These are phyloP conservation scores for Globisporangium nagaii DNA, from an alignment of 352 stramenopile genomes.

Conservation along the genomic window DNA sequence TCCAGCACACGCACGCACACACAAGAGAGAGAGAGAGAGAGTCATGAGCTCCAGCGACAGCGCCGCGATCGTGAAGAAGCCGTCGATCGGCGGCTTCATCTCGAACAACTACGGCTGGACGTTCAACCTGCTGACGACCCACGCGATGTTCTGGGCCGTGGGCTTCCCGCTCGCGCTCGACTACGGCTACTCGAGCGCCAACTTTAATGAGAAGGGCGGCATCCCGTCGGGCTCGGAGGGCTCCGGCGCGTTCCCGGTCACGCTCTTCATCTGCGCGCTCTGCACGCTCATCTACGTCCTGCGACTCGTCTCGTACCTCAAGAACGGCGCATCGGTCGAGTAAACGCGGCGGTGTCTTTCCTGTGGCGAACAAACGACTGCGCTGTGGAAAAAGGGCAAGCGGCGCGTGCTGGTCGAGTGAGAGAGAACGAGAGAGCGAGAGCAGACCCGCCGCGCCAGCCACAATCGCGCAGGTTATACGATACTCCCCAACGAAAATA, in stretches of 20 bases:
- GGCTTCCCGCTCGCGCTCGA: conserved; percentile 70
- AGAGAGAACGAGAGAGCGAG: background rate
- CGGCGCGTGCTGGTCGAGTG: too few relatives aligned
- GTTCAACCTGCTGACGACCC: conserved; percentile 79
- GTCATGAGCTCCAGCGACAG: background rate
- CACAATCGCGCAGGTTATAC: too few relatives aligned
- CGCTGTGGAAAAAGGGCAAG: too few relatives aligned
- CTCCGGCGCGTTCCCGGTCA: conserved; percentile 76
- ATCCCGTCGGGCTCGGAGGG: conserved; percentile 74
- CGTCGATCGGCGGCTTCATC: conserved; percentile 52
- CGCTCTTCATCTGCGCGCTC: conserved; percentile 68
- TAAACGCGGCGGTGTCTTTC: background rate
- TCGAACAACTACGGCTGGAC: conserved; percentile 76
- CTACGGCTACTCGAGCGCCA: conserved; percentile 74
- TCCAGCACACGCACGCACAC: background rate
- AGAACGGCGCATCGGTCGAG: conserved; percentile 11
- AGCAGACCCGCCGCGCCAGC: background rate
- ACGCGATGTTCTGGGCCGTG: conserved; percentile 79
- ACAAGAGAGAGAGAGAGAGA: background rate
- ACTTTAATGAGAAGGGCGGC: conserved; percentile 70
- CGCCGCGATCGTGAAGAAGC: conserved; percentile 12
- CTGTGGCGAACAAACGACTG: too few relatives aligned
- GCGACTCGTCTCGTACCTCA: conserved; percentile 53
- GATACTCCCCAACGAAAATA: too few relatives aligned
- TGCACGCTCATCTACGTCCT: conserved; percentile 64